Conservation (phyloP, 495 filamentous ascomycete genomes). For the Bryoglossum gracile region DNA sequence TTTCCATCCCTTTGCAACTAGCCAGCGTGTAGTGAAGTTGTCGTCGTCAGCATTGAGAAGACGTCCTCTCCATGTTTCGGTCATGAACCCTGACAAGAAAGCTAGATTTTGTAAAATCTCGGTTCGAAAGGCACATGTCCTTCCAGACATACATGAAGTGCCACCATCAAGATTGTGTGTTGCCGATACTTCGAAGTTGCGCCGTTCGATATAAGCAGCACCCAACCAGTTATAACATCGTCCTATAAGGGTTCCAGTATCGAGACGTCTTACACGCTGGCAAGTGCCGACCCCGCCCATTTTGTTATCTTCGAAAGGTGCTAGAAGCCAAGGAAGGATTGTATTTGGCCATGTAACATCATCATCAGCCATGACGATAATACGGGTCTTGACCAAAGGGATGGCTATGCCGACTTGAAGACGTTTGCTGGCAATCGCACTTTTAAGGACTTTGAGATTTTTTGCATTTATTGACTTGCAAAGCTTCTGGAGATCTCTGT, state of each 20-base stretch:
- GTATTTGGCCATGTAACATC: constrained; percentile 73
- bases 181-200: constrained; percentile 82
- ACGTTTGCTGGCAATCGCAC: constrained; percentile 67
- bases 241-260: constrained; percentile 45
- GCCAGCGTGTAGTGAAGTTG: constrained; percentile 75
- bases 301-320: constrained; percentile 66
- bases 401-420: constrained; percentile 73
- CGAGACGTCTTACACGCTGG: constrained; percentile 62
- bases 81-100: constrained; percentile 64
- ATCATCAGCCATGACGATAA: constrained; percentile 76
- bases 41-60: constrained; percentile 77
- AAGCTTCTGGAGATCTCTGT: constrained; percentile 34
- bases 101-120: constrained; percentile 64
- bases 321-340: constrained; percentile 72
- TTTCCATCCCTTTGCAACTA: constrained; percentile 67
- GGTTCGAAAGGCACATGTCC: constrained; percentile 45
- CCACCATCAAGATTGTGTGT: constrained; percentile 78
- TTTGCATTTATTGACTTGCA: constrained; percentile 20
- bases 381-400: constrained; percentile 60
- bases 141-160: constrained; percentile 75
- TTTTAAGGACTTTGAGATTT: constrained; percentile 48
- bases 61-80: constrained; percentile 62
- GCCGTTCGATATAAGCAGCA: constrained; percentile 68
- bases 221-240: constrained; percentile 70
- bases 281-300: constrained; percentile 77